Evolutionary conservation across 1,284 basidiomycete species (phyloP), one percentile per base, ranked within the genome.

Genomic region (Papiliotrema laurentii): DNA sequence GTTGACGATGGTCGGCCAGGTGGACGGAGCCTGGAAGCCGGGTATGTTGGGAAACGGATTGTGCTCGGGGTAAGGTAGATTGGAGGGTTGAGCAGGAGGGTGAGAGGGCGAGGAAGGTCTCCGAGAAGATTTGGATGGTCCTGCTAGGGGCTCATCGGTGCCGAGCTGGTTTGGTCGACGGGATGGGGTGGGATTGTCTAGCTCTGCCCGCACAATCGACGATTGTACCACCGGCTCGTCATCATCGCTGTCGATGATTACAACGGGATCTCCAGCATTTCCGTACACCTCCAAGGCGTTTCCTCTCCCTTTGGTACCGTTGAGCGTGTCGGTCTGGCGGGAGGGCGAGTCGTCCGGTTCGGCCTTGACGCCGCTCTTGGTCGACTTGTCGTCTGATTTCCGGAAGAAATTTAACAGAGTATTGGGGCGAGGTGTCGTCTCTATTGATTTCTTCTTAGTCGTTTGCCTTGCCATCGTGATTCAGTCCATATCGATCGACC

Each of bases 1-100:
- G 39, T 62, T 61, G 51, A 69, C 55, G 40, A 67, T 58, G 11
- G 61, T 46, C 11, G 64, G 66, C 66, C 66, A 69, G 4, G 53
- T 54, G 2, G 50, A 13, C 0, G 62, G 62, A 2, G 60, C 51
- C 18, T 53, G 47, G 47, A 63, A 66, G 6, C 50, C 53, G 1
- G 61, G 58, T 22, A 56, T 28, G 24, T 49, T 45, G 13, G 54
- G 54, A 24, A 64, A 57, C 2, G 55, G 45, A 33, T 46, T 33
- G 6, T 18, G 19, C 4, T 24, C 28, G 13, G 26, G n/a, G 4
- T 13, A 5, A 6, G n/a, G 26, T 22, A 25, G 36, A 13, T 35
- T 14, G 18, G 18, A 13, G 5, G 21, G 25, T 25, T 21, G 34
- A 44, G 33, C 22, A 18, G 38, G 22, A 27, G 40, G 28, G 26